phyloP scores from a whole-genome alignment of 495 filamentous ascomycete genomes.

The Parathielavia hyrcaniae region DNA sequence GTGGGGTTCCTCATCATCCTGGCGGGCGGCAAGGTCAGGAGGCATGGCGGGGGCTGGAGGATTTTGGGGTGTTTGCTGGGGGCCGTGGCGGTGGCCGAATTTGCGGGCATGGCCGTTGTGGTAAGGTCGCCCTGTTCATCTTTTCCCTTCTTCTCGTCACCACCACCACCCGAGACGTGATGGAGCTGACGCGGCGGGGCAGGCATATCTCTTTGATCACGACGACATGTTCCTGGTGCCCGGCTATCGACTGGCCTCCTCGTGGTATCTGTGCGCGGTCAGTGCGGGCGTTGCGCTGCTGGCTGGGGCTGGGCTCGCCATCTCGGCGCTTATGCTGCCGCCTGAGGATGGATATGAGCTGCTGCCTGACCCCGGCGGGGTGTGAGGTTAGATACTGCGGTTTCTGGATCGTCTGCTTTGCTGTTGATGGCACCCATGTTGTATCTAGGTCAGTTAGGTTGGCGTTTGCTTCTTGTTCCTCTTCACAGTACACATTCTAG shows the following conservation, averaged over 20 bases:
- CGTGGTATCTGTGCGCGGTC: constrained; percentile 69
- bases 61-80: constrained; percentile 58
- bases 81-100: constrained; percentile 56
- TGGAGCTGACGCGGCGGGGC: neutral
- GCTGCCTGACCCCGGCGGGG: constrained; percentile 10
- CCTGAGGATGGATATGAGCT: constrained; percentile 78
- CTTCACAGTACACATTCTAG: too few relatives aligned
- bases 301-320: constrained; percentile 53
- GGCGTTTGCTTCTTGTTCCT: too few relatives aligned
- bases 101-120: constrained; percentile 67
- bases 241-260: constrained; percentile 75
- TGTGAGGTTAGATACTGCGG: neutral
- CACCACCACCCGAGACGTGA: neutral
- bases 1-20: constrained; percentile 70
- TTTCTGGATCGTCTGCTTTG: neutral
- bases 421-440: neutral
- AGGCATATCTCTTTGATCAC: constrained; percentile 79
- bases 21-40: constrained; percentile 65
- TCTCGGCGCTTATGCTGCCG: constrained; percentile 61
- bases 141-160: constrained; percentile 6
- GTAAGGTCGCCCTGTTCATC: constrained; percentile 48
- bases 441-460: too few relatives aligned
- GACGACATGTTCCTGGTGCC: constrained; percentile 75
- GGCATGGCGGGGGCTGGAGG: constrained; percentile 68
- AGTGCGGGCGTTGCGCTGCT: constrained; percentile 63